phyloP scores from a whole-genome alignment of 495 filamentous ascomycete species.

The Pyrenopolyporus hunteri region DNA sequence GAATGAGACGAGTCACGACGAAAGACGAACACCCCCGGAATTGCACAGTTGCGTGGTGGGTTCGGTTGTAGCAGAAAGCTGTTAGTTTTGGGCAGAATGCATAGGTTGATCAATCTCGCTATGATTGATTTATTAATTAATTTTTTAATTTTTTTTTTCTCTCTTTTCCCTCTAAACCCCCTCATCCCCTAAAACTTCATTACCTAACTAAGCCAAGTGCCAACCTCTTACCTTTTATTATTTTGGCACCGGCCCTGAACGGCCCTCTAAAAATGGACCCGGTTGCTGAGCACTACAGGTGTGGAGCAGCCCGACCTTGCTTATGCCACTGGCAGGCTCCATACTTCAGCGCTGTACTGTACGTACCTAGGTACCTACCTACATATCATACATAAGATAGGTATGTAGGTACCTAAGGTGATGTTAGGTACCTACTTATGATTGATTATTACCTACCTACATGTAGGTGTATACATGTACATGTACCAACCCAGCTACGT shows the following conservation, averaged over 20 bases:
- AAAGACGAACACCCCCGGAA: constrained; percentile 25
- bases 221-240: constrained; percentile 6
- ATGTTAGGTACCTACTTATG: too few relatives aligned
- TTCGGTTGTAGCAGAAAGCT: constrained; percentile 35
- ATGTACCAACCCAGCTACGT: not conserved
- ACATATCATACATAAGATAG: not conserved
- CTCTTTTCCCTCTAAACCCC: constrained; percentile 10
- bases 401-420: not conserved
- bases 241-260: constrained; percentile 24
- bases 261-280: constrained; percentile 6
- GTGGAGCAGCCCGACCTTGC: constrained; percentile 11
- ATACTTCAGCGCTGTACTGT: not conserved
- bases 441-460: too few relatives aligned
- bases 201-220: constrained; percentile 13
- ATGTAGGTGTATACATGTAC: too few relatives aligned
- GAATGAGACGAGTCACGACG: constrained; percentile 35
- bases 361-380: not conserved
- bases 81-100: constrained; percentile 35
- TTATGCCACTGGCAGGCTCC: not conserved
- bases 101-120: constrained; percentile 42
- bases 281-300: constrained; percentile 5
- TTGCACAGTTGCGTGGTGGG: constrained; percentile 32
- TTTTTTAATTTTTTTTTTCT: not conserved
- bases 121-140: constrained; percentile 14
- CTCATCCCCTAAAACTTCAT: constrained; percentile 18